Evolutionary conservation across 108 stramenopile genomes (phyloP), one percentile per base, ranked within the genome.

Genomic region (Pseudonitzschia pungens): DNA sequence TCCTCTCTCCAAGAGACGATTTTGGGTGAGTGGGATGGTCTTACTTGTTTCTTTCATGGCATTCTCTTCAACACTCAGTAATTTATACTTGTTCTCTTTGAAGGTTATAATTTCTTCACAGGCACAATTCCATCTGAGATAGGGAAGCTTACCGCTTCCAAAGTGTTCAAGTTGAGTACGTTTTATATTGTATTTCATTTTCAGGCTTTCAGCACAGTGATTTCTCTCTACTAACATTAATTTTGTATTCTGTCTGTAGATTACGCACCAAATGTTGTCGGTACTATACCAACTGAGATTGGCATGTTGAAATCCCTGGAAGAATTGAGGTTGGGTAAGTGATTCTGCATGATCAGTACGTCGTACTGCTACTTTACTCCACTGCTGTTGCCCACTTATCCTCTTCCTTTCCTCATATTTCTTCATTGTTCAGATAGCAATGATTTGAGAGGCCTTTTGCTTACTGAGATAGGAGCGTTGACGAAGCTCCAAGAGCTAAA

Each of bases 1-100:
- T 15, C 53, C n/a, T 26, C 44, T 28, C 40, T 85, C n/a, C n/a
- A 58, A 15, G 59, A 53, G 31, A 29, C 82, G 15, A 14, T 12
- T 2, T 6, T 36, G 36, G 36, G 36, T 36, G 36, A 36, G 36
- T 36, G 36, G 4, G 36, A 36, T 36, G 2, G 36, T 6, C 2
- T 2, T 36, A 36, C 2, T 36, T 36, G 36, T 36, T 36, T 36
- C 36, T 36, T 36, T 36, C 36, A 6, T 36, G 36, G 36, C 4
- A 36, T 36, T 2, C 6, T 5, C 6, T 36, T 6, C 2, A 36
- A 6, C 36, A 5, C 2, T 5, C 36, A 36, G 2, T 36, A 6
- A 36, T 36, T 2, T 16, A 26, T 50, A 3, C 40, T 26, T 66
- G 0, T 20, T 26, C 18, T 43, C 7, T 44, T 18, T 24, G 10